These are phyloP conservation scores for Lipomyces orientalis DNA, from an alignment of 805 yeast genomes.

Conservation along the genomic window DNA sequence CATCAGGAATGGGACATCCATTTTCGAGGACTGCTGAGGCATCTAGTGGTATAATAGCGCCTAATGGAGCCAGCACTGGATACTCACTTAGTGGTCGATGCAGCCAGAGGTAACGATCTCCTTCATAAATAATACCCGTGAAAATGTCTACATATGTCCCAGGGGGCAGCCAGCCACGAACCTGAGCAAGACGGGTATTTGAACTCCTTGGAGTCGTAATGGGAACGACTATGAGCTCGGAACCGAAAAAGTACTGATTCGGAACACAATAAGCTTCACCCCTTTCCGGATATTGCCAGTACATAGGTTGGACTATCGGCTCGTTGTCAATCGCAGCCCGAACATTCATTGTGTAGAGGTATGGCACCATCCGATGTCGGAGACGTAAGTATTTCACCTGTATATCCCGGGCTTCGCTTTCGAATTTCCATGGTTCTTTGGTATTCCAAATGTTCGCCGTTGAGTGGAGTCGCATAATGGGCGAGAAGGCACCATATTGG, in stretches of 20 bases:
- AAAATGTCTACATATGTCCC: not conserved
- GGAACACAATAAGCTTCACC: not conserved
- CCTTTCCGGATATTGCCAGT: not conserved
- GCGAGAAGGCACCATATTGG: constrained; percentile 4
- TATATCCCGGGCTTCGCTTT: not conserved
- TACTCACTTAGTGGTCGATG: not conserved
- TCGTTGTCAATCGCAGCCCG: not conserved
- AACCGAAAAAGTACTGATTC: not conserved
- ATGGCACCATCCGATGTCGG: not conserved
- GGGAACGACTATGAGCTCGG: not conserved
- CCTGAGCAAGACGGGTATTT: not conserved
- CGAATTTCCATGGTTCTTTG: constrained; percentile 5
- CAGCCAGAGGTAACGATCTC: not conserved
- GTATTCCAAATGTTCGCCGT: not conserved
- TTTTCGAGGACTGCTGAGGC: not conserved
- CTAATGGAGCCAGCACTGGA: not conserved
- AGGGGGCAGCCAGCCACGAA: not conserved
- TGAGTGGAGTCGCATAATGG: not conserved
- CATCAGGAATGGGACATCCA: not conserved
- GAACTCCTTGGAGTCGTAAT: not conserved
- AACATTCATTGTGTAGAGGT: not conserved
- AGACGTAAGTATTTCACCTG: not conserved
- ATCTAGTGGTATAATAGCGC: not conserved
- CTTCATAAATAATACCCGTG: not conserved
- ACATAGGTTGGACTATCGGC: not conserved